Conservation (phyloP, 805 yeast genomes). For the Torulaspora indica region DNA sequence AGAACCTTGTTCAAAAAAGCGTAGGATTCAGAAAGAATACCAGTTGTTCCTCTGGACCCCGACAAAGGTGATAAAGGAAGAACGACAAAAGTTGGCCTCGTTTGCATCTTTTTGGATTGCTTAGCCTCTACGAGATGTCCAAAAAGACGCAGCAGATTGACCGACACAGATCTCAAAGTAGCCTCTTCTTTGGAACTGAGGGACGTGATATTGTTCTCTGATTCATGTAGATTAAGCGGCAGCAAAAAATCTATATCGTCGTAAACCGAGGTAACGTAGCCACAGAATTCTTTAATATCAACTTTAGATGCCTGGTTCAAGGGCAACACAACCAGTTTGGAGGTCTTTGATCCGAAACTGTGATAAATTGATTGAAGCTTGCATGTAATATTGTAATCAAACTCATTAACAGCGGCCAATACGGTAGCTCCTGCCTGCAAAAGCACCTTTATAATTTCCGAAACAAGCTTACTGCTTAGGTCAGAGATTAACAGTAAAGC, state of each 20-base stretch:
- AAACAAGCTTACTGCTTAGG: constrained; percentile 5
- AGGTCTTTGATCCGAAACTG: constrained; percentile 72
- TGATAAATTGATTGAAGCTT: constrained; percentile 78
- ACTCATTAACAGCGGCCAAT: constrained; percentile 79
- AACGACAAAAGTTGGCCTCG: constrained; percentile 84
- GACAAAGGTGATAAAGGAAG: constrained; percentile 85
- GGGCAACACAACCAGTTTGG: constrained; percentile 77
- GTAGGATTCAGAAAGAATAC: constrained; percentile 84
- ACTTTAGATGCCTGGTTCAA: constrained; percentile 82
- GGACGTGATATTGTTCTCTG: constrained; percentile 52
- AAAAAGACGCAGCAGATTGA: constrained; percentile 70
- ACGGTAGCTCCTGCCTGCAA: constrained; percentile 85
- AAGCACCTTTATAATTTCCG: constrained; percentile 56
- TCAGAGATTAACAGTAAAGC: constrained; percentile 85
- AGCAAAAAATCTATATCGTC: constrained; percentile 69
- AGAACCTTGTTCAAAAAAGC: constrained; percentile 74
- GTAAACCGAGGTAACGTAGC: constrained; percentile 58
- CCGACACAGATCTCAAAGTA: constrained; percentile 84
- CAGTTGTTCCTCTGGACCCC: constrained; percentile 84
- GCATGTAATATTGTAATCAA: constrained; percentile 76
- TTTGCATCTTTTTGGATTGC: constrained; percentile 51
- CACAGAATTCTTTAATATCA: constrained; percentile 62
- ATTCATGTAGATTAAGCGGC: constrained; percentile 47
- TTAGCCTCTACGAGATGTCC: constrained; percentile 72
- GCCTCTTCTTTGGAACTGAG: constrained; percentile 66